These are phyloP conservation scores for Madurella mycetomatis DNA, from an alignment of 2,329 filamentous ascomycete species.

Conservation along the genomic window DNA sequence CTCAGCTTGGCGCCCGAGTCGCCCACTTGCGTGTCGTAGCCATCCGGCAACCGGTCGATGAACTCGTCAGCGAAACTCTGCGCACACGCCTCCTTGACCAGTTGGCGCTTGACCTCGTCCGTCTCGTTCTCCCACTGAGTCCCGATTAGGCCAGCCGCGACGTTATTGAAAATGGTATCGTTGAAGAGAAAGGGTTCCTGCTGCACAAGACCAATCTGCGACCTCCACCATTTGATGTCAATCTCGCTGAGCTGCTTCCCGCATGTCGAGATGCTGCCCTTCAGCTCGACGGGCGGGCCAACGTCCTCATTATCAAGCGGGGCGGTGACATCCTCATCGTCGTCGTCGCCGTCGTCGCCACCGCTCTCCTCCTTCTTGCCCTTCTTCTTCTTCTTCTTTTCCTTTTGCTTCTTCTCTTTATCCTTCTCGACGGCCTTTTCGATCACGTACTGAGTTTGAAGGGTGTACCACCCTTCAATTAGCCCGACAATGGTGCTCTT, in stretches of 20 bases:
- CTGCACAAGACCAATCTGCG: conserved; percentile 42
- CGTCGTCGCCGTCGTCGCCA: conserved; percentile 27
- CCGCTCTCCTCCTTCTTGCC: conserved; percentile 23
- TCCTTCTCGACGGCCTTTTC: conserved; percentile 47
- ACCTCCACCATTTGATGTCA: conserved; percentile 56
- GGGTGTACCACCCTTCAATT: conserved; percentile 67
- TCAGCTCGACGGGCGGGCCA: conserved; percentile 41
- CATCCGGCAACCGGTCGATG: conserved; percentile 56
- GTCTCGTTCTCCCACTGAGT: conserved; percentile 36
- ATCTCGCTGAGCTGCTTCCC: conserved; percentile 52
- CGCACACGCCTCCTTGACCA: conserved; percentile 60
- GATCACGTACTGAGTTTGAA: conserved; percentile 50
- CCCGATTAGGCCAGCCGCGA: conserved; percentile 46
- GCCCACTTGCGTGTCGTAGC: conserved; percentile 70
- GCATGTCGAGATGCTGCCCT: conserved; percentile 51
- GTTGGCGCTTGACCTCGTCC: conserved; percentile 43
- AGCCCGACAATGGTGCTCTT: conserved; percentile 72
- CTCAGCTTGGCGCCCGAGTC: conserved; percentile 74
- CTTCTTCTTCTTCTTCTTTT: conserved; percentile 21
- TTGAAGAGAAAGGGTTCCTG: conserved; percentile 44
- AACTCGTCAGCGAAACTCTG: conserved; percentile 68
- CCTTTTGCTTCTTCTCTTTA: conserved; percentile 38
- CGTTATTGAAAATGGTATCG: conserved; percentile 50
- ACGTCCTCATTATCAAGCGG: conserved; percentile 29
- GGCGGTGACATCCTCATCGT: conserved; percentile 30